Evolutionary conservation across 2,329 filamentous ascomycete genomes (phyloP), one percentile per base, ranked within the genome.

Genomic region (Trichoderma sp.): DNA sequence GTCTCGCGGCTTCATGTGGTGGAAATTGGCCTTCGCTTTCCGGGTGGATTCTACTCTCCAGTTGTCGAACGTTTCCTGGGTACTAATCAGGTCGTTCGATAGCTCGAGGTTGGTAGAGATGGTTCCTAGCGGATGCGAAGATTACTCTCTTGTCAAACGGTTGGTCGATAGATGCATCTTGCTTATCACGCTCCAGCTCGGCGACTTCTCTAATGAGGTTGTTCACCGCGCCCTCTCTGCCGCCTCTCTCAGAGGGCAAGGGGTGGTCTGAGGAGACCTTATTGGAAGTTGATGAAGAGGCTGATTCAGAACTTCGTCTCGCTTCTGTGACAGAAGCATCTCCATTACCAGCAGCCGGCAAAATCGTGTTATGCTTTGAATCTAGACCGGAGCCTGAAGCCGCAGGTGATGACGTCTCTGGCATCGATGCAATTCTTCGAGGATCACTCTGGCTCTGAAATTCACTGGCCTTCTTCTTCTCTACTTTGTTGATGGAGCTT

Each of bases 41-140:
- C 21, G 43, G 39, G 26, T 57, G 56, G n/a, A 24, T 28, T 39
- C 47, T 67, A 28, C 39, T 28, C 12, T 60, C 63, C n/a, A 24
- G 60, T 39, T 36, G 47, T 47, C 58, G 67, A 71, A 64, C 61
- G 58, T 62, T 32, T 57, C 57, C 75, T 74, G 74, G 26, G 28
- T 73, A 60, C 73, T 75, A 75, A 21, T 67, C 75, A 76, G 73
- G 65, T 66, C 73, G 73, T 56, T 73, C 68, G 39, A 30, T 66
- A 21, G n/a, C 32, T 43, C 26, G 30, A 57, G 66, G 39, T 26
- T 62, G 66, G 18, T 56, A 39, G 24, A 18, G 26, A 32, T 68
- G 14, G 43, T 47, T 53, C 3, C 57, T 7, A 15, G 21, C 5
- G 36, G 70, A 21, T 61, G 15, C 21, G 30, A 63, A 56, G 8